Evolutionary conservation across 2,329 filamentous ascomycete species (phyloP), one percentile per base, ranked within the genome.

Genomic region (Onygenales sp.): DNA sequence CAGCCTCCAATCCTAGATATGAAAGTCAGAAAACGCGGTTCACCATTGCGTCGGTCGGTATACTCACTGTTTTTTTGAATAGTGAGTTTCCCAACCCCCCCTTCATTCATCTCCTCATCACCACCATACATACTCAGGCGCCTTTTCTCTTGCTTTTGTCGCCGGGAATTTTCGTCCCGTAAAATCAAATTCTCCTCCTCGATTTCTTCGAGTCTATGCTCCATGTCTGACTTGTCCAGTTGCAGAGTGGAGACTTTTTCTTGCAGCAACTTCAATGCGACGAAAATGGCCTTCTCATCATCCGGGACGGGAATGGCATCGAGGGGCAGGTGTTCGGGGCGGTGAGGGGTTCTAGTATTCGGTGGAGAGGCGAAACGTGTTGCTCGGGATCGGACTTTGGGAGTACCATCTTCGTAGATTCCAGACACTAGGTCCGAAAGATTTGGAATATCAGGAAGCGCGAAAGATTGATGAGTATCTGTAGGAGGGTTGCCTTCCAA

Each of bases 261-360:
- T 58, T 82, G 76, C 9, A 84, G 66, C 14, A 80, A 67, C 51
- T 81, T 75, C 13, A 85, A 68, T 9, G 80, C 80, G n/a, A 79
- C 73, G 60, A 82, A 82, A 47, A 85, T 76, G 2, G 77, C 77
- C 63, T 84, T 82, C 57, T 85, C 82, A 48, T 85, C 81, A 10
- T 78, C 74, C 0, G 81, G 81, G 45, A 84, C 73, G 0, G 79
- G 74, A 9, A 83, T 70, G 10, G 75, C 72, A 39, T 81, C 74
- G 17, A 84, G 66, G 0, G 74, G 72, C 10, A 72, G 63, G 59
- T 82, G 72, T 39, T 67, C 63, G 10, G 13, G 13, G 33, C 50
- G 56, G 40, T 63, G 65, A 17, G 63, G 61, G 34, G 68, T 54
- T 11, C 65, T 67, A 13, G 61, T 61, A 42, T 61, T 57, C 52